Base-by-base conservation (phyloP, 78 protist species). In the Monosiga brevicollis region DNA sequence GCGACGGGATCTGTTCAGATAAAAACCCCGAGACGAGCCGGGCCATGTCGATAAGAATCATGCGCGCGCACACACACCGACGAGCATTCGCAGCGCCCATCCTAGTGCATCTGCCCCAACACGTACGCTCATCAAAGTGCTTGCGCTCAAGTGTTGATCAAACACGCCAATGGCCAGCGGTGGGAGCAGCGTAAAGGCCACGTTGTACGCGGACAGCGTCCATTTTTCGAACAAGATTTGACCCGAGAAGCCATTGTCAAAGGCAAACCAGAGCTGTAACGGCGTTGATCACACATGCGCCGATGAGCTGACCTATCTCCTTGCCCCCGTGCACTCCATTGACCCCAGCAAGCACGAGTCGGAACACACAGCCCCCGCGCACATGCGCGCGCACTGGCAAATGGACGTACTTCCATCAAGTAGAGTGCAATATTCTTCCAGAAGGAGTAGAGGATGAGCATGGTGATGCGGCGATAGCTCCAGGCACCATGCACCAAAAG, bases 401-500 rank as follows among this genome's bases (percentile, higher is more conserved):
- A n/a, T n/a, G n/a, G n/a, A n/a, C 62, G 62, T 15, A 49, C 62
- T 15, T 49, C 62, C 24, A 73, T 34, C 29, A 85, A 78, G 86
- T 89, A 91, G 80, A 94, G 84, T 34, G 79, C 37, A n/a, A 92
- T 86, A 75, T 91, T 91, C 86, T 95, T 95, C 88, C 93, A 95
- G 88, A 95, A 93, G n/a, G 89, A 83, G 83, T 93, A 96, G 49
- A 90, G 86, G 37, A 90, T 74, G 43, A 95, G 29, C 74, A 71
- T 77, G 26, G 96, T 70, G 49, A 92, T 42, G 24, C 99, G 89
- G 35, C 86, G 88, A 90, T 97, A 97, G n/a, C 81, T 70, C 90
- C 93, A 89, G 34, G 87, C 80, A 25, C 98, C 98, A 83, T 97
- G 99, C 40, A 92, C 89, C 37, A 85, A 34, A 29, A 85, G 79